Evolutionary conservation across 176 grass and related monocot genomes (phyloP).

Genomic region (Rhipidocladum racemiflorum): DNA sequence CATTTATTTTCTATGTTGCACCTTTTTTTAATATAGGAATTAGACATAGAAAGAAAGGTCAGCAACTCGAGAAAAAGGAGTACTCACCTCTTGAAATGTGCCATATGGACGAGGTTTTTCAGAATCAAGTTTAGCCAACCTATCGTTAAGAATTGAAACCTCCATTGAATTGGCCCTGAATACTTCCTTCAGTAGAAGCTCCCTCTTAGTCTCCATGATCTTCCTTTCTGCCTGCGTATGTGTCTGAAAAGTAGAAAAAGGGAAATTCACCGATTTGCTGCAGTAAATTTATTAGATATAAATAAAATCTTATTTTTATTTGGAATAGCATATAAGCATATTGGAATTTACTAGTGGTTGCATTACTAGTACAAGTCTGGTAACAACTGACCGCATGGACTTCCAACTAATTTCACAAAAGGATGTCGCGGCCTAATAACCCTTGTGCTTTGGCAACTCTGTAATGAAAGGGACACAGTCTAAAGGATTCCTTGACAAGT

Average conservation of each 20-base stretch:
- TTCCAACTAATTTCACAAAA: constrained; percentile 15
- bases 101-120: constrained; percentile 68
- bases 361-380: not conserved
- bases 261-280: not conserved
- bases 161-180: constrained; percentile 47
- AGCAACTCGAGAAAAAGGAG: constrained; percentile 19
- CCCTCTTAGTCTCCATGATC: constrained; percentile 81
- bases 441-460: not conserved
- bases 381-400: constrained; percentile 1
- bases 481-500: not conserved
- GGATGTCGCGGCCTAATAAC: not conserved
- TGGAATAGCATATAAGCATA: not conserved
- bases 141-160: constrained; percentile 51
- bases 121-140: constrained; percentile 60
- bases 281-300: constrained; percentile 8
- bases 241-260: constrained; percentile 52
- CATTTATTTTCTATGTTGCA: constrained; percentile 5
- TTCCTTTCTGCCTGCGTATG: constrained; percentile 96
- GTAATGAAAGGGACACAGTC: not conserved
- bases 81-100: constrained; percentile 80
- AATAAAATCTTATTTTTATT: not conserved
- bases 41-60: not conserved
- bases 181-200: constrained; percentile 61
- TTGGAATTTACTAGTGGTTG: not conserved
- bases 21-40: constrained; percentile 8